Evolutionary conservation across 306 rosid genomes (phyloP).

Genomic region (Lithocarpus polystachyus): DNA sequence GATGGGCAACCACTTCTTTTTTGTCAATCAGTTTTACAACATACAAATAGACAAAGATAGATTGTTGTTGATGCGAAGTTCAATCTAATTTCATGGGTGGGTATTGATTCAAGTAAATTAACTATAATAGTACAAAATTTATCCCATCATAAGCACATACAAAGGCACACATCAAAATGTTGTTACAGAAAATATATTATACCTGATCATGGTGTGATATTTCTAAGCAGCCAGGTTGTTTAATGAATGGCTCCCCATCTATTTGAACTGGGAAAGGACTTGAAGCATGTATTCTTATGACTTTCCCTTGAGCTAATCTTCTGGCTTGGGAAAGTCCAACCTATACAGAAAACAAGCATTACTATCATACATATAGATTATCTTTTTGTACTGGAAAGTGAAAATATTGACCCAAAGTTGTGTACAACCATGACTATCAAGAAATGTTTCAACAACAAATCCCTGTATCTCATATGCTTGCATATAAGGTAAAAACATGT

Average conservation of each 20-base stretch:
- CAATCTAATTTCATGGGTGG: background rate
- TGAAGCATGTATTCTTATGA: conserved; percentile 60
- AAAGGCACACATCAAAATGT: background rate
- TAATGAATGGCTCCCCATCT: conserved; percentile 77
- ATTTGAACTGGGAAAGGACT: conserved; percentile 84
- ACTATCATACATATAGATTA: conserved; percentile 4
- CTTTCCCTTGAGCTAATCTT: conserved; percentile 74
- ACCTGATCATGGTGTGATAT: conserved; percentile 68
- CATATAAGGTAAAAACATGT: background rate
- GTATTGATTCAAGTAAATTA: background rate
- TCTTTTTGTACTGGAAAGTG: background rate
- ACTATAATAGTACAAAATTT: background rate
- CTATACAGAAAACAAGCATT: conserved; percentile 32
- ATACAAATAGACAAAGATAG: background rate
- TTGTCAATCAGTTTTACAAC: background rate
- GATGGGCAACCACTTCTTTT: background rate
- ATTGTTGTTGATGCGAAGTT: background rate
- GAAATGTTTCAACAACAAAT: background rate
- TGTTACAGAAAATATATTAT: conserved; percentile 2
- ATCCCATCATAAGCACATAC: background rate
- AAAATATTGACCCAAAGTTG: no score
- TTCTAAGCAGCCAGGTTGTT: conserved; percentile 54
- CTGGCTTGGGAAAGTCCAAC: conserved; percentile 86
- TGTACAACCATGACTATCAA: no score
- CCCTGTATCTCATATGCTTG: background rate